phyloP scores from a whole-genome alignment of 345 rosid species.

The Citrus medica region DNA sequence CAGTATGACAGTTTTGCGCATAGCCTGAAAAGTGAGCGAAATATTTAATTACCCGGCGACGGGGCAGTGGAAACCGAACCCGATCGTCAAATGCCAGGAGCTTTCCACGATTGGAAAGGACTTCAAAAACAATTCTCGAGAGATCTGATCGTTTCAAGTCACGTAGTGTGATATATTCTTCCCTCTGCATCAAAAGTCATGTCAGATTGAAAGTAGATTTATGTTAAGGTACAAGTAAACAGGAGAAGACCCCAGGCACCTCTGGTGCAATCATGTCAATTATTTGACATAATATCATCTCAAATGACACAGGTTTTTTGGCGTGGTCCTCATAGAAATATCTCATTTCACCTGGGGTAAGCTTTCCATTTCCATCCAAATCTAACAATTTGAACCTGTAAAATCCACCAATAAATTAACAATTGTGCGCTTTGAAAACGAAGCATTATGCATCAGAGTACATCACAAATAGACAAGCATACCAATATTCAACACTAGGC shows the following conservation, averaged over 20 bases:
- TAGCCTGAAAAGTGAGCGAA: not conserved
- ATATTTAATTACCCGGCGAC: conserved; percentile 57
- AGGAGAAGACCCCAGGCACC: conserved; percentile 33
- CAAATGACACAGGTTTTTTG: conserved; percentile 68
- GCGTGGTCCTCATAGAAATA: conserved; percentile 81
- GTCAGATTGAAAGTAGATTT: not conserved
- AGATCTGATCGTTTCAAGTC: conserved; percentile 71
- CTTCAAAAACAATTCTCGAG: conserved; percentile 77
- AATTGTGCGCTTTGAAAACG: not conserved
- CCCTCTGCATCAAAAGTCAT: conserved; percentile 40
- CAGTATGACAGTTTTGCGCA: conserved; percentile 2
- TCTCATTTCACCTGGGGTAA: conserved; percentile 80
- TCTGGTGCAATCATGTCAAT: conserved; percentile 85
- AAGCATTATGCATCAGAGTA: too few species aligned
- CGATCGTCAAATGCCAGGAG: conserved; percentile 84
- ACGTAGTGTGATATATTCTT: conserved; percentile 58
- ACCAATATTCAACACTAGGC: conserved; percentile 91
- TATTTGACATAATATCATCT: conserved; percentile 83
- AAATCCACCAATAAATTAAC: not conserved
- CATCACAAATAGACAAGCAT: conserved; percentile 4
- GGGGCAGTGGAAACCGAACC: conserved; percentile 75
- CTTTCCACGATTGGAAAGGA: conserved; percentile 83
- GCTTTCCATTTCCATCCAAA: conserved; percentile 79
- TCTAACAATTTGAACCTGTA: conserved; percentile 90
- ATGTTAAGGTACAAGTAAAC: not conserved